Evolutionary conservation across 192 early-diverging fungal genomes (phyloP), one percentile per base, ranked within the genome.

Genomic region (Coemansia sp.): DNA sequence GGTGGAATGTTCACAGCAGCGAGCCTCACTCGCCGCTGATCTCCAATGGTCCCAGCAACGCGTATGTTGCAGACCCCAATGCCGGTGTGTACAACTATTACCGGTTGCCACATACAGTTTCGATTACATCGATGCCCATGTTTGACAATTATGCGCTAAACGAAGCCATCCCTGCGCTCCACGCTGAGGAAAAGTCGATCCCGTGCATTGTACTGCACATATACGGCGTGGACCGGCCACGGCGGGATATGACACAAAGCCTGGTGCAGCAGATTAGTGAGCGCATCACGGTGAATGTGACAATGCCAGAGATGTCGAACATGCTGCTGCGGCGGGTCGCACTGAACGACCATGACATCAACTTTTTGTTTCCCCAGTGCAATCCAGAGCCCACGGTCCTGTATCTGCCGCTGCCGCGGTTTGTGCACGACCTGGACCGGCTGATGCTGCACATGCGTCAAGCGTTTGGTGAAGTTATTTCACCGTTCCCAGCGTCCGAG

Each of bases 291-390:
- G 62, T 62, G 1, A 63, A 72, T 13, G 73, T 75, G 13, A 75
- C 73, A 7, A 75, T 81, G 72, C 78, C 72, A 3, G 68, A 71
- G 63, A 74, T 81, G 62, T 81, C 78, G 5, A 66, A 67, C 24
- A 72, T 66, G 68, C 39, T 81, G 63, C 35, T 72, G 55, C 68
- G 78, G 11, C 65, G 69, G 43, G 69, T 74, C 4, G 50, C 72
- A 13, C 69, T 81, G 23, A 72, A 81, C 39, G 63, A 65, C 35
- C 69, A 81, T 20, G 78, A 81, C 63, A 68, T 75, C 62, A 53
- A 69, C 59, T 75, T 81, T 69, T 32, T 81, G 78, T 72, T 81
- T 45, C 78, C 78, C 0, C 47, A 32, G 54, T 75, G 78, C 73
- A 72, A 72, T 41, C 78, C 78, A 0, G 78, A 81, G 66, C 78